Evolutionary conservation across 2,329 filamentous ascomycete species (phyloP), one percentile per base, ranked within the genome.

Genomic region (Hansfordia pulvinata): DNA sequence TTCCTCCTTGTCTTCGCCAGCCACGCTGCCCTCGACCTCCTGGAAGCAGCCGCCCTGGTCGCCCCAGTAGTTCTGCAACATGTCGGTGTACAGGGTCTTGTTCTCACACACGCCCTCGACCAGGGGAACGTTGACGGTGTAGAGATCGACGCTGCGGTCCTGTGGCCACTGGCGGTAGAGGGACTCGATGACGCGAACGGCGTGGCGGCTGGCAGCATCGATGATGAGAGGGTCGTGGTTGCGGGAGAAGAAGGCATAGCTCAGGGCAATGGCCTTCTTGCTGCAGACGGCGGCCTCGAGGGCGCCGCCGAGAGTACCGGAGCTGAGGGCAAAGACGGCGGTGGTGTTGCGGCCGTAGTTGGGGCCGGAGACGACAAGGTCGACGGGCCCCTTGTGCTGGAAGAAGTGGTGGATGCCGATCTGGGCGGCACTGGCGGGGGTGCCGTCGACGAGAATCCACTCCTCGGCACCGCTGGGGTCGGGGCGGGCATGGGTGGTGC

Each of bases 61-160:
- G 12, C 61, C 62, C 90, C 90, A 98, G 45, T 78, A 76, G 50
- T 96, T 98, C 54, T 93, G 83, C 43, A 96, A 56, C 66, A 94
- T 79, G 34, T 72, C 60, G 3, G 90, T 88, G 57, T 76, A 93
- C n/a, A 90, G 43, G 4, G 86, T 73, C 54, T 81, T 84, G 28
- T 67, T 64, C 11, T 58, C 48, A 38, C 76, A 76, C 1, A 94
- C 71, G 6, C 74, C 77, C 32, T 81, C 76, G 10, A 90, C 65
- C 8, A 96, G 60, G 12, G 90, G 88, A 7, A 96, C 78, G 46
- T 96, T 96, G 39, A 96, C 75, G 25, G 69, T 80, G 52, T 93
- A 96, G n/a, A 96, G 56, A 45, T 93, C 83, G 5, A 82, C 75
- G 32, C 64, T 66, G 17, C 60, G 52, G 27, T 74, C 75, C 18